These are phyloP conservation scores for Eremomyces bilateralis DNA, from an alignment of 495 filamentous ascomycete species.

Conservation along the genomic window DNA sequence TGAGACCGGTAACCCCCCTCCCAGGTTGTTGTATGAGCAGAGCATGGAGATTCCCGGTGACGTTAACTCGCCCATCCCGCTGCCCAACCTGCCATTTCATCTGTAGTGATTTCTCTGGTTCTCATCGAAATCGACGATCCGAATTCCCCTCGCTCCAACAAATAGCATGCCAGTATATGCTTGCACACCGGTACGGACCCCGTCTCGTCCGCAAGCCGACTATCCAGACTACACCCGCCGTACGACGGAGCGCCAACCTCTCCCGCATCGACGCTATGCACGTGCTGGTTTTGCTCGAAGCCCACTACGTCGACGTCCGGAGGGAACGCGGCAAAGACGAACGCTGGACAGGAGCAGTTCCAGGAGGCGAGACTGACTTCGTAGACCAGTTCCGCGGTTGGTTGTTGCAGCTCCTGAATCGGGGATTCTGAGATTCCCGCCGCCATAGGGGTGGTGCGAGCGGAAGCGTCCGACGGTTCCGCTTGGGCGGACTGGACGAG, in stretches of 20 bases:
- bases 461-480: conserved; percentile 7
- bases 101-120: conserved; percentile 29
- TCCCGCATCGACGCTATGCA: neutral
- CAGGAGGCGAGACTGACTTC: conserved; percentile 54
- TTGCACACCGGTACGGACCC: conserved; percentile 48
- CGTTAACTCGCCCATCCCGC: conserved; percentile 29
- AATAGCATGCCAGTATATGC: conserved; percentile 65
- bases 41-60: neutral
- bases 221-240: conserved; percentile 2
- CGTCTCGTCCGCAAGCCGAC: conserved; percentile 32
- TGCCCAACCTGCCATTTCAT: conserved; percentile 60
- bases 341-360: conserved; percentile 77
- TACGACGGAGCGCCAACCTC: neutral
- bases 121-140: conserved; percentile 33
- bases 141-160: conserved; percentile 46
- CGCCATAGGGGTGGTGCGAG: conserved; percentile 11
- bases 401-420: too few species aligned
- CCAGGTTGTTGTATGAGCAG: neutral
- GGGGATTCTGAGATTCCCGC: conserved; percentile 11
- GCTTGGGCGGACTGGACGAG: conserved; percentile 21
- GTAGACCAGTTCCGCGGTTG: too few species aligned
- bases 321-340: conserved; percentile 48
- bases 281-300: neutral
- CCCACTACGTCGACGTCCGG: conserved; percentile 6
- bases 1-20: neutral